phyloP scores from a whole-genome alignment of 768 basidiomycete genomes.

The Lentinus brumalis region DNA sequence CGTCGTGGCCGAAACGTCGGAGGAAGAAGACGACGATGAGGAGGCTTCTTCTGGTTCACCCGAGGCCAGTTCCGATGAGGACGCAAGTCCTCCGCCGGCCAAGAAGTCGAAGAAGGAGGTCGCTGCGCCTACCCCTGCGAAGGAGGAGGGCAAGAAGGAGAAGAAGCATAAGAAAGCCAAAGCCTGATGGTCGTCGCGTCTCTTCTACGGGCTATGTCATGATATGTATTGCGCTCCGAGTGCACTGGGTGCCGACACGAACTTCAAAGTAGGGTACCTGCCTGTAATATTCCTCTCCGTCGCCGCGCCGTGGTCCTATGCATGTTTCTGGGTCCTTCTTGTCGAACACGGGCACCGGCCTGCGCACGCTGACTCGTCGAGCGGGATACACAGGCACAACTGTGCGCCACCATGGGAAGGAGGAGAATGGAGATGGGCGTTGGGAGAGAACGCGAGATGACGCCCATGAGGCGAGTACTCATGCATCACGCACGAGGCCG shows the following conservation, averaged over 20 bases:
- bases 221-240: background rate
- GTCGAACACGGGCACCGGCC: background rate
- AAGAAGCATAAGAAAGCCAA: constrained; percentile 48
- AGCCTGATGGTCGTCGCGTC: constrained; percentile 25
- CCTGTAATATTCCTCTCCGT: too few species aligned
- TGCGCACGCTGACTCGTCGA: background rate
- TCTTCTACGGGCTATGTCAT: background rate
- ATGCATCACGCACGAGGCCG: background rate
- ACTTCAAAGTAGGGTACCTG: background rate
- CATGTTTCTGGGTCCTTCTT: too few species aligned
- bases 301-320: background rate
- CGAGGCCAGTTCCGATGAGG: constrained; percentile 34
- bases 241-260: background rate
- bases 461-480: background rate
- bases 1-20: background rate
- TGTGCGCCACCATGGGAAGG: background rate
- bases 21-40: constrained; percentile 27
- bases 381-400: background rate
- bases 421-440: constrained; percentile 6
- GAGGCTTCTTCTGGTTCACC: constrained; percentile 34
- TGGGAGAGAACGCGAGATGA: constrained; percentile 2
- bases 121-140: constrained; percentile 20
- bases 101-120: constrained; percentile 30
- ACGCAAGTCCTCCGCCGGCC: constrained; percentile 29
- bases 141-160: constrained; percentile 34